Percentiles rank a stretch among this genome's conserved stretches.
These are phyloP conservation scores for Umbilicaria muhlenbergii DNA, from an alignment of 495 filamentous ascomycete genomes.

Conservation along the genomic window DNA sequence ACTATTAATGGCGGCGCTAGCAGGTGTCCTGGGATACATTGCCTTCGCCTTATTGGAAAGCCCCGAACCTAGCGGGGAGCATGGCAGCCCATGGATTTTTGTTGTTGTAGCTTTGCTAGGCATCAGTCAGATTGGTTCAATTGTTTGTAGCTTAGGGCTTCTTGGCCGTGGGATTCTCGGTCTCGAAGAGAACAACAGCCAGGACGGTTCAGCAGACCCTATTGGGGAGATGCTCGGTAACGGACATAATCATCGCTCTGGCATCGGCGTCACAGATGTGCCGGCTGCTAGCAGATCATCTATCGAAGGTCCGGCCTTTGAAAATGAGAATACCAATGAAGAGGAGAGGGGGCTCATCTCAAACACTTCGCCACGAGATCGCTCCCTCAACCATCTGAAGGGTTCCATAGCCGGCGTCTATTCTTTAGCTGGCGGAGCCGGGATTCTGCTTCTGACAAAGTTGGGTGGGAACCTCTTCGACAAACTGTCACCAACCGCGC, in stretches of 20 bases:
- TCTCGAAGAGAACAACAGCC: conserved; percentile 25
- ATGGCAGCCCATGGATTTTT: conserved; percentile 52
- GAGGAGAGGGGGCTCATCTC: conserved; percentile 18
- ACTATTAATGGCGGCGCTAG: conserved; percentile 48
- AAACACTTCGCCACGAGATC: conserved; percentile 15
- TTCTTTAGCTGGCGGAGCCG: conserved; percentile 75
- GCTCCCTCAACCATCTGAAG: conserved; percentile 44
- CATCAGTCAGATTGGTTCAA: conserved; percentile 83
- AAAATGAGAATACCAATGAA: conserved; percentile 15
- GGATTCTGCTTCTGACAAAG: conserved; percentile 85
- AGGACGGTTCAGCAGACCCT: conserved; percentile 8
- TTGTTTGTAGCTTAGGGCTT: conserved; percentile 81
- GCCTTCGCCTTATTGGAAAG: conserved; percentile 52
- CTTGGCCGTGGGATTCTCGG: conserved; percentile 61
- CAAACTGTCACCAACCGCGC: conserved; percentile 46
- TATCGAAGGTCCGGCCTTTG: conserved; percentile 10
- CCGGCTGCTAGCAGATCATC: conserved; percentile 14
- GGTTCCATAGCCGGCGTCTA: conserved; percentile 91
- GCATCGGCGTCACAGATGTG: conserved; percentile 8
- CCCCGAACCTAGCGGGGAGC: conserved; percentile 46
- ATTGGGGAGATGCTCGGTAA: no score
- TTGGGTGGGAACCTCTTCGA: conserved; percentile 81
- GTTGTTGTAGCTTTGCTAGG: conserved; percentile 66
- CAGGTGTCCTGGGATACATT: conserved; percentile 64
- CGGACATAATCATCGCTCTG: conserved; percentile 4